Evolutionary conservation across 2,329 filamentous ascomycete species (phyloP).

Genomic region (Aspergillus ochraceus): DNA sequence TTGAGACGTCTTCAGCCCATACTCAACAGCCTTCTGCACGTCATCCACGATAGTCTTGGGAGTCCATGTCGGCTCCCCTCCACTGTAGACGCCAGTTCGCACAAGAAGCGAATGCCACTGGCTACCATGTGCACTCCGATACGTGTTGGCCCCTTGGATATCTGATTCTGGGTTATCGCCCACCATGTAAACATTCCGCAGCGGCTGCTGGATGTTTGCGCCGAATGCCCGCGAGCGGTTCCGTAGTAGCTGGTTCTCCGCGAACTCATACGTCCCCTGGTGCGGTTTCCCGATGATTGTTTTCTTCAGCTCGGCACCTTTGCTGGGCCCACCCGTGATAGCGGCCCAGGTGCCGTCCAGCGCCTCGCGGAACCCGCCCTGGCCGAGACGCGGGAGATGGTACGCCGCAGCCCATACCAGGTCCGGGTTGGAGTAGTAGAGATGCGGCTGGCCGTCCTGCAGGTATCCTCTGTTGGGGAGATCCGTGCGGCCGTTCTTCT

Average conservation of each 20-base stretch:
- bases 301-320: constrained; percentile 59
- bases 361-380: constrained; percentile 84
- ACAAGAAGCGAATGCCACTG: constrained; percentile 78
- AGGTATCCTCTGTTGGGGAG: constrained; percentile 78
- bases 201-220: constrained; percentile 39
- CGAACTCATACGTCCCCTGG: constrained; percentile 75
- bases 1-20: constrained; percentile 63
- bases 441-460: constrained; percentile 72
- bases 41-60: constrained; percentile 70
- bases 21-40: constrained; percentile 74
- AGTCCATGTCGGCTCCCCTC: constrained; percentile 57
- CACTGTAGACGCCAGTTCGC: constrained; percentile 73
- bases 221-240: constrained; percentile 57
- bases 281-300: constrained; percentile 82
- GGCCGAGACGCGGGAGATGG: constrained; percentile 81
- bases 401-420: constrained; percentile 85
- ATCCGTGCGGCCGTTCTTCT: constrained; percentile 64
- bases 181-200: constrained; percentile 87
- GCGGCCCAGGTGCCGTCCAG: constrained; percentile 77
- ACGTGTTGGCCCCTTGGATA: constrained; percentile 82
- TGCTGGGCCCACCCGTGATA: constrained; percentile 59
- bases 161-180: constrained; percentile 89
- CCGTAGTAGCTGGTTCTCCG: constrained; percentile 68
- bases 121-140: constrained; percentile 64
- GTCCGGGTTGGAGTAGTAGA: constrained; percentile 91